Base-by-base conservation (phyloP, 2,329 filamentous ascomycete species). In the Claviceps pazoutovae region DNA sequence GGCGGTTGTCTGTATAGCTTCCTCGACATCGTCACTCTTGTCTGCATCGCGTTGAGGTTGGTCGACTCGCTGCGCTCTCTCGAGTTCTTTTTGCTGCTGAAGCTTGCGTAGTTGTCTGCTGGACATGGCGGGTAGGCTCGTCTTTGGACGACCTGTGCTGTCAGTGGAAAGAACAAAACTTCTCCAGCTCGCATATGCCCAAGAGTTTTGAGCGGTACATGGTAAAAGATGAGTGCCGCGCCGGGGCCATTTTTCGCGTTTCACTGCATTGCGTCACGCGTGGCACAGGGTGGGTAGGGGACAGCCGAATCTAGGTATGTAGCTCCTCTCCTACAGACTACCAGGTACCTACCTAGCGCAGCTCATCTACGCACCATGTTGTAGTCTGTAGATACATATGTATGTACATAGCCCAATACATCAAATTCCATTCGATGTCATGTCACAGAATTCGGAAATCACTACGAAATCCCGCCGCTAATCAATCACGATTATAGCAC, bases 91-190 rank as follows among this genome's bases (percentile, higher is more conserved):
- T 62, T 75, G 72, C 62, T 74, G 70, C 53, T 74, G 73, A 38
- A 78, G 65, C 62, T 74, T 77, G 46, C 74, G 72, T 44, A 78
- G 61, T 56, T 78, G 74, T 46, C 74, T 66, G 52, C 66, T 75
- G 19, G 74, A 76, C 74, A 78, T 78, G 41, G 44, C 16, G 17
- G 14, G 41, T 17, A 19, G 41, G 14, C 43, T 30, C n/a, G 14
- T 44, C 8, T 17, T 19, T 4, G 13, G 3, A 14, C 11, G 11
- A 30, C n/a, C 17, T 34, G 17, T n/a, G 5, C 26, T 34, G 16
- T 6, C 14, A 19, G 21, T 36, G n/a, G 23, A 14, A 17, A 26
- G 21, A 44, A n/a, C 2, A n/a, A 45, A 21, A 16, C 23, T 45
- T 11, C 21, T 44, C 43, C 16, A 26, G 43, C 23, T 45, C 23